Base-by-base conservation (phyloP, 148 eudicot genomes). In the Amaranthus palmeri region DNA sequence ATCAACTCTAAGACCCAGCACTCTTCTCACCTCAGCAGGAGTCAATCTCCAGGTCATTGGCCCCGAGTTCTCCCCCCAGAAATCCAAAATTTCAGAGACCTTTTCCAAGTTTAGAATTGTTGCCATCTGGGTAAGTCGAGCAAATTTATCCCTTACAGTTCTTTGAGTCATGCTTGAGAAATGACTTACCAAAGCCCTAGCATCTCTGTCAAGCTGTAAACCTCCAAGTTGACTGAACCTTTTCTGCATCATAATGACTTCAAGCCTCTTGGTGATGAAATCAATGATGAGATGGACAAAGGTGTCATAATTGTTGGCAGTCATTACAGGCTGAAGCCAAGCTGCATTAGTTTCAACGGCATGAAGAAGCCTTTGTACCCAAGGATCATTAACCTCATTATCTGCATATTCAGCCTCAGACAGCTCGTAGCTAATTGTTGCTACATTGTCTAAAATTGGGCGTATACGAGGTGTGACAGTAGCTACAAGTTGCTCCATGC, bases 41-140 rank as follows among this genome's bases (percentile, higher is more conserved):
- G 98, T 90, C 10, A 93, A 77, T 74, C 98, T 83, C 98, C 98
- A 93, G 45, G 98, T 90, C 98, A 93, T 93, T 64, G 98, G 98
- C 75, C 98, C 96, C 3, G 98, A 87, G 78, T 90, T 90, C 81
- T 93, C 96, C 25, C 95, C 98, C 98, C 96, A 88, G 87, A 90
- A 93, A 83, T 93, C 98, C 76, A 90, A 82, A 81, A 93, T 93
- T 83, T 93, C 98, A 42, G 96, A 90, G 7, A 90, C 98, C 81
- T 93, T 93, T 72, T 93, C 98, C 74, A 93, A 79, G 80, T 93
- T 88, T 25, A 93, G 79, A 73, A 93, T 87, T 4, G 96, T 93
- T 4, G 98, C 98, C 98, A 93, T 90, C 52, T 93, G 98, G 59
- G 95, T 90, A 17, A 93, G 87, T n/a, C 95, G 92, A 70, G 95